Conservation (phyloP, 2,329 filamentous ascomycete genomes). For the Mycosphaerella sp. region DNA sequence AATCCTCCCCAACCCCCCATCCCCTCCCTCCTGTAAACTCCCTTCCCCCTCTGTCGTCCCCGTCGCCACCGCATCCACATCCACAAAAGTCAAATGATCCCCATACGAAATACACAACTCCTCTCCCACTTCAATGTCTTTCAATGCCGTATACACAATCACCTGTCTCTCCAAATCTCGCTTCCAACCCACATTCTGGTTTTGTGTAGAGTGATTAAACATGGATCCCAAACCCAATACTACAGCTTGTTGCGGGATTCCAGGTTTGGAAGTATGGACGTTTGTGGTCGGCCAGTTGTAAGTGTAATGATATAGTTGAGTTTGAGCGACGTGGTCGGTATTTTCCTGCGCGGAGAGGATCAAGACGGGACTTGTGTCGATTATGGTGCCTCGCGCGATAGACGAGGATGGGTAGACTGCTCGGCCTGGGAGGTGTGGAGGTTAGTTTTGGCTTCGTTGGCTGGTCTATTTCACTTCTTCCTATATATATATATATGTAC, state of each 20-base stretch:
- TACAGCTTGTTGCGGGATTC: constrained; percentile 45
- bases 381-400: constrained; percentile 45
- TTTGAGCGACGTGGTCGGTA: constrained; percentile 45
- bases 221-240: constrained; percentile 52
- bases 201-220: constrained; percentile 51
- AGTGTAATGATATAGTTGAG: constrained; percentile 51
- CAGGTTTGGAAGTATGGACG: background rate
- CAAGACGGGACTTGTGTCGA: constrained; percentile 51
- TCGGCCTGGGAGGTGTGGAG: constrained; percentile 39
- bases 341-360: constrained; percentile 46
- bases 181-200: constrained; percentile 53
- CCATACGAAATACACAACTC: constrained; percentile 52
- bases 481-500: constrained; percentile 34
- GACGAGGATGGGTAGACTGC: constrained; percentile 46
- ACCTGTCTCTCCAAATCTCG: constrained; percentile 43
- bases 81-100: constrained; percentile 43
- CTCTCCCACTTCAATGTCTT: constrained; percentile 48
- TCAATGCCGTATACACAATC: constrained; percentile 46
- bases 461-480: no score
- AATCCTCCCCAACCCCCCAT: constrained; percentile 39
- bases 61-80: constrained; percentile 35
- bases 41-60: constrained; percentile 35
- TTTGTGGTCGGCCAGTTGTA: constrained; percentile 46
- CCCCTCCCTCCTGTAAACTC: constrained; percentile 35
- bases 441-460: background rate